Evolutionary conservation across 371 early-diverging fungal species (phyloP), one percentile per base, ranked within the genome.

Genomic region (Syncephalastrum racemosum): DNA sequence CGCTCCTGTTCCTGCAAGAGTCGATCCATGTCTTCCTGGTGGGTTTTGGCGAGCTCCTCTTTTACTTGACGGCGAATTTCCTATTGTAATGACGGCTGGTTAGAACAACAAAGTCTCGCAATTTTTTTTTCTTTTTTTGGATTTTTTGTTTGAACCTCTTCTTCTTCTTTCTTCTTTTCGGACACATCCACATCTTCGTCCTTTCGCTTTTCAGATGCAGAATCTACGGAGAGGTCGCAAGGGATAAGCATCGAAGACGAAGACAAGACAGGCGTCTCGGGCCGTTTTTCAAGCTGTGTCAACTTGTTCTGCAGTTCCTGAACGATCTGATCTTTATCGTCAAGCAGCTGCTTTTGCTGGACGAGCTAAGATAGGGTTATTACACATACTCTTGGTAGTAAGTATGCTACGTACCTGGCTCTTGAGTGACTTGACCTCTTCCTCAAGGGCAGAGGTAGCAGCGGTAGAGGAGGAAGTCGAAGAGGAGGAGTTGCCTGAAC

Each of bases 381-480:
- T 39, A 27, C 7, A 7, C 27, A 19, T 13, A 31, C 36, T 10
- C 36, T 2, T 1, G 7, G 7, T 6, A 27, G 3, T 0, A 27
- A 27, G 27, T 31, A 8, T 2, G 3, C 5, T 43, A 18, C 25
- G 15, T 52, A 67, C 70, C 50, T 67, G 60, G 22, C 67, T 57
- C 36, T 71, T 64, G 20, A 75, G 59, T n/a, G 65, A 44, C 20
- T 62, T 62, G 16, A 70, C 50, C 47, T 67, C 62, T 18, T 50
- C 15, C 56, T 40, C 6, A 62, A 56, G 25, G 20, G 39, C 16
- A 39, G 43, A 42, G 39, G 53, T 20, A n/a, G 53, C 58, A 1
- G 61, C n/a, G 4, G 58, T 55, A 18, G 58, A 59, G 8, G 58
- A 24, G 19, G 56, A 59, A 24, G 61, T 46, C 15, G 64, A 51